phyloP scores from a whole-genome alignment of 2,329 filamentous ascomycete species.

The Neofusicoccum cordaticola region DNA sequence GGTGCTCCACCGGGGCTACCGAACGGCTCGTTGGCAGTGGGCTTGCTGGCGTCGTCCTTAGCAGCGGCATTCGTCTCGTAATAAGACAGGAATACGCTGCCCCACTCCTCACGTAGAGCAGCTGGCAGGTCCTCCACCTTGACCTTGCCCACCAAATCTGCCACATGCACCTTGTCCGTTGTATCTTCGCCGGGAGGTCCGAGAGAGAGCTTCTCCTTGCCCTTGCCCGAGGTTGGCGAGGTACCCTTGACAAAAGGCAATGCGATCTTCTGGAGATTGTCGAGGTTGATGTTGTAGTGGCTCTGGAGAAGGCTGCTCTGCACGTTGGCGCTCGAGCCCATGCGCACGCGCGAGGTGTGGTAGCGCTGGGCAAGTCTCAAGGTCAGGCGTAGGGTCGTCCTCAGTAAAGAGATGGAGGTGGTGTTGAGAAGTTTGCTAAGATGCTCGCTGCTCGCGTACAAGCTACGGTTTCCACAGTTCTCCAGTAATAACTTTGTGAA shows the following conservation, averaged over 20 bases:
- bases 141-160: slow-evolving; percentile 75
- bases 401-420: slow-evolving; percentile 75
- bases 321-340: slow-evolving; percentile 58
- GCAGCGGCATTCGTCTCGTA: slow-evolving; percentile 53
- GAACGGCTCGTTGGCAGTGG: slow-evolving; percentile 27
- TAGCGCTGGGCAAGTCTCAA: slow-evolving; percentile 90
- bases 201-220: slow-evolving; percentile 67
- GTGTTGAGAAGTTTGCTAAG: slow-evolving; percentile 87
- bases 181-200: slow-evolving; percentile 29
- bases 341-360: slow-evolving; percentile 79
- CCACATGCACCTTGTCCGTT: slow-evolving; percentile 36
- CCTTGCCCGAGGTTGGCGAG: slow-evolving; percentile 57
- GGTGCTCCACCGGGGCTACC: slow-evolving; percentile 47
- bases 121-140: slow-evolving; percentile 50
- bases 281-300: slow-evolving; percentile 72
- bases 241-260: slow-evolving; percentile 74
- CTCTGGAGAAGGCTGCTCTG: slow-evolving; percentile 73
- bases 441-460: slow-evolving; percentile 90
- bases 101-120: slow-evolving; percentile 71
- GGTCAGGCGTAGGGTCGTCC: slow-evolving; percentile 73
- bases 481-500: slow-evolving; percentile 88
- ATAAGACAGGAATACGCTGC: slow-evolving; percentile 75
- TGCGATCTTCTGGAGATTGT: slow-evolving; percentile 80
- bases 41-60: slow-evolving; percentile 24
- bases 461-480: slow-evolving; percentile 93